phyloP scores from a whole-genome alignment of 1,139 yeast genomes.

The Zygoascus meyerae region DNA sequence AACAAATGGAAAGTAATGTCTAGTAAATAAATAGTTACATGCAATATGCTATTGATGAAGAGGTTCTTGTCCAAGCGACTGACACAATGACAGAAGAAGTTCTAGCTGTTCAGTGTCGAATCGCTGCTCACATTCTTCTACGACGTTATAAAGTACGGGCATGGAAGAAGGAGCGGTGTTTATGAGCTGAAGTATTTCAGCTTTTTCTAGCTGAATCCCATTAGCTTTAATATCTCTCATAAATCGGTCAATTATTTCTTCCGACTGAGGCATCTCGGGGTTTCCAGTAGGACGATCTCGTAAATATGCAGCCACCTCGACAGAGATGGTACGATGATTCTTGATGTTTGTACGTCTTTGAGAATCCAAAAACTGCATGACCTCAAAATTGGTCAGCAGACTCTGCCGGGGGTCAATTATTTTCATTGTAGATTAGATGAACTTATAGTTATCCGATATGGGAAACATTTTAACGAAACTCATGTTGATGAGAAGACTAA shows the following conservation, averaged over 20 bases:
- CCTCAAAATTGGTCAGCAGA: slow-evolving; percentile 69
- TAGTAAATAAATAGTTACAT: slow-evolving; percentile 1
- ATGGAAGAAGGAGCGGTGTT: slow-evolving; percentile 73
- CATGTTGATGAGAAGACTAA: no score
- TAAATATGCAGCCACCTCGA: slow-evolving; percentile 50
- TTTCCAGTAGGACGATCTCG: slow-evolving; percentile 42
- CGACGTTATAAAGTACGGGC: slow-evolving; percentile 70
- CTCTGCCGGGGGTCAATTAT: slow-evolving; percentile 50
- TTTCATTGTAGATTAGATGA: slow-evolving; percentile 27
- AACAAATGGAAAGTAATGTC: slow-evolving; percentile 9
- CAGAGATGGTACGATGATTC: slow-evolving; percentile 46
- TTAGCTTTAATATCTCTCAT: slow-evolving; percentile 44
- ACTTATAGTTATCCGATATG: no score
- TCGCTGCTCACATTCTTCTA: slow-evolving; percentile 89
- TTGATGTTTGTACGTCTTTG: slow-evolving; percentile 31
- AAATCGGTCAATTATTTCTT: slow-evolving; percentile 47
- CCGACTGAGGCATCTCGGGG: slow-evolving; percentile 35
- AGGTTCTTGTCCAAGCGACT: slow-evolving; percentile 22
- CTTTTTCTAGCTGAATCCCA: slow-evolving; percentile 59
- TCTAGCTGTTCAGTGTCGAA: slow-evolving; percentile 52
- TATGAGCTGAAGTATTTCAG: slow-evolving; percentile 78
- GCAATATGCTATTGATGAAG: slow-evolving; percentile 13
- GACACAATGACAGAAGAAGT: slow-evolving; percentile 16
- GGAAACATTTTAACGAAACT: no score
- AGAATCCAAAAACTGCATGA: slow-evolving; percentile 48